These are phyloP conservation scores for Lactarius akahatsu DNA, from an alignment of 768 basidiomycete species.

Conservation along the genomic window DNA sequence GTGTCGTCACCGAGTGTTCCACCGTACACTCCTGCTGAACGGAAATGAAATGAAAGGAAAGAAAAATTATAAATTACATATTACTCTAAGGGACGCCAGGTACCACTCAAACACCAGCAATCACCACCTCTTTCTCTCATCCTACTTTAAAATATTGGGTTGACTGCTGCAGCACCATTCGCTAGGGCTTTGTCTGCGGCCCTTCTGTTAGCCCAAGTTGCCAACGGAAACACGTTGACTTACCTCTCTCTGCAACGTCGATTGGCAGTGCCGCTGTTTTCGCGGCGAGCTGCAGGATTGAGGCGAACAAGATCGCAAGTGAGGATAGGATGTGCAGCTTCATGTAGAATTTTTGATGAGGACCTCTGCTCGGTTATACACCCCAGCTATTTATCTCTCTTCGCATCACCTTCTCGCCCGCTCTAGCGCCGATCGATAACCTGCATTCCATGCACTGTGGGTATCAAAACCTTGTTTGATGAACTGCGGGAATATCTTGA, in stretches of 20 bases:
- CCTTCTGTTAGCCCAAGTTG: neutral
- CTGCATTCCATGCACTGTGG: neutral
- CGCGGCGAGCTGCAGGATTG: neutral
- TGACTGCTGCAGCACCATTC: neutral
- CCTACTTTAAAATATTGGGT: too few species aligned
- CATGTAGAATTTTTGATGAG: too few species aligned
- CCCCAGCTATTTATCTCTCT: neutral
- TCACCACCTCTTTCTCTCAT: too few species aligned
- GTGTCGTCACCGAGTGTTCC: neutral
- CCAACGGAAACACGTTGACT: too few species aligned
- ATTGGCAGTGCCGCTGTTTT: neutral
- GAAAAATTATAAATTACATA: neutral
- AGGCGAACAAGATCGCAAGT: neutral
- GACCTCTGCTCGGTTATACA: neutral
- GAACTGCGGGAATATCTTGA: too few species aligned
- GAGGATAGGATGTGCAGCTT: too few species aligned
- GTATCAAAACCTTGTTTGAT: too few species aligned
- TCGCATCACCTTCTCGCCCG: too few species aligned
- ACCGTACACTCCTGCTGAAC: neutral
- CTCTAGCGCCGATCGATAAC: too few species aligned
- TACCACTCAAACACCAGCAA: neutral
- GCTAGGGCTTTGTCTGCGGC: neutral
- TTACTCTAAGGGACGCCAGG: too few species aligned
- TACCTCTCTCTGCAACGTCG: neutral
- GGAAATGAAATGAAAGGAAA: neutral